Conservation (phyloP, 1,284 basidiomycete genomes). For the Melampsora medusae region DNA sequence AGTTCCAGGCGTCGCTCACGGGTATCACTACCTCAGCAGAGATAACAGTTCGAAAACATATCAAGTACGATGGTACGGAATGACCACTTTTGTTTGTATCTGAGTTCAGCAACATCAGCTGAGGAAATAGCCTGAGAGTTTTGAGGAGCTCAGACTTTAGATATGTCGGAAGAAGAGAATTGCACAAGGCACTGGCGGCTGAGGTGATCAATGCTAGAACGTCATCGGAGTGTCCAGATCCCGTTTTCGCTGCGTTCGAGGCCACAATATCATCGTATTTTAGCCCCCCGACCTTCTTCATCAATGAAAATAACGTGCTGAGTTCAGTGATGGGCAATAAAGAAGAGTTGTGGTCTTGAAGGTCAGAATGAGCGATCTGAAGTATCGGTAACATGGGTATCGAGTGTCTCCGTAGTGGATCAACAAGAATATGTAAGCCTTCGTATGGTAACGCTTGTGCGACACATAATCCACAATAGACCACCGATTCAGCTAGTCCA, state of each 20-base stretch:
- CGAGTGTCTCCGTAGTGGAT: not conserved
- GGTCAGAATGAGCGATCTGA: not conserved
- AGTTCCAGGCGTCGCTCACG: constrained; percentile 1
- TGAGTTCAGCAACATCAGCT: not conserved
- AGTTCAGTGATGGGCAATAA: not conserved
- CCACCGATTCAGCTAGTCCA: constrained; percentile 1
- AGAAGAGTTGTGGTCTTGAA: not conserved
- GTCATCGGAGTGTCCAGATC: not conserved
- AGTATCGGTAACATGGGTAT: constrained; percentile 1
- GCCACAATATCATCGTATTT: not conserved
- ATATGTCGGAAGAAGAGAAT: not conserved
- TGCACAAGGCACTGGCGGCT: not conserved
- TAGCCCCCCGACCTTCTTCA: not conserved
- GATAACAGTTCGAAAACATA: not conserved
- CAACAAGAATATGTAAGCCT: not conserved
- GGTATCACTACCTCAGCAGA: not conserved
- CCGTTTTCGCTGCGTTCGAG: not conserved
- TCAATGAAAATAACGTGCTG: not conserved
- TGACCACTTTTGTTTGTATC: not conserved
- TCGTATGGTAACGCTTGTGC: constrained; percentile 5
- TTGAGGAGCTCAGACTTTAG: not conserved
- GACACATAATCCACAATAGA: not conserved
- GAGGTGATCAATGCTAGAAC: constrained; percentile 1
- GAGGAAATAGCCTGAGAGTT: not conserved
- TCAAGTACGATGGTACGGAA: not conserved